Base-by-base conservation (phyloP, 2,329 filamentous ascomycete species). In the Lachnellula suecica region DNA sequence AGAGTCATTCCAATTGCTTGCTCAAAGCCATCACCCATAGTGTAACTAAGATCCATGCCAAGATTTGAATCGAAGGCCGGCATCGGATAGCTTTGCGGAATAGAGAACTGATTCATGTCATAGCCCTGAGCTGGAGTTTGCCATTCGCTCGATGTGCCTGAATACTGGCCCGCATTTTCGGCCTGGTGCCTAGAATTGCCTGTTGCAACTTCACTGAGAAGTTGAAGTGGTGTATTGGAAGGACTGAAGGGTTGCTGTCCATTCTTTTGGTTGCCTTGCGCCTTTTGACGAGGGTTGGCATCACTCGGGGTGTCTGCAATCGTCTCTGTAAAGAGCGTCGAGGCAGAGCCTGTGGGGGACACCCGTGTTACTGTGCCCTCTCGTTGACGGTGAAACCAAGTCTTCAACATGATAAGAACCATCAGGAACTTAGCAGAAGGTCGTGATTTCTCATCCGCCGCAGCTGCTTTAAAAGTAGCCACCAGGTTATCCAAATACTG, bases 401-500 rank as follows among this genome's bases (percentile, higher is more conserved):
- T 80, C 38, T 82, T 81, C 23, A 92, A 71, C 83, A 91, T 87
- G 45, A 79, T 74, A 9, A 91, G 71, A 5, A 91, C 84, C 53
- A 89, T 76, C 2, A 87, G 74, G 57, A 91, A 91, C 68, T 89
- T 91, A 45, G 78, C 75, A 0, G 86, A 82, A 0, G 85, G 83
- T 1, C 85, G 77, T 41, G 82, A 88, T 53, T 79, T 81, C 46
- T 87, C 82, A 1, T 79, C 78, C 3, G 81, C 80, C 0, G 85
- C 85, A 0, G 84, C 78, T 35, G 79, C 76, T 52, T 79, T 77
- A 62, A 93, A 87, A 60, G 86, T 84, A 1, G 83, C 78, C 1
- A 90, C 79, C 19, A 92, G 74, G n/a, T 76, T 77, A 57, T 89
- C 84, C 2, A 95, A 75, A 64, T 90, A 87, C 49, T 81, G 74